phyloP scores from a whole-genome alignment of 805 yeast genomes.

The Candida dajiaensis region DNA sequence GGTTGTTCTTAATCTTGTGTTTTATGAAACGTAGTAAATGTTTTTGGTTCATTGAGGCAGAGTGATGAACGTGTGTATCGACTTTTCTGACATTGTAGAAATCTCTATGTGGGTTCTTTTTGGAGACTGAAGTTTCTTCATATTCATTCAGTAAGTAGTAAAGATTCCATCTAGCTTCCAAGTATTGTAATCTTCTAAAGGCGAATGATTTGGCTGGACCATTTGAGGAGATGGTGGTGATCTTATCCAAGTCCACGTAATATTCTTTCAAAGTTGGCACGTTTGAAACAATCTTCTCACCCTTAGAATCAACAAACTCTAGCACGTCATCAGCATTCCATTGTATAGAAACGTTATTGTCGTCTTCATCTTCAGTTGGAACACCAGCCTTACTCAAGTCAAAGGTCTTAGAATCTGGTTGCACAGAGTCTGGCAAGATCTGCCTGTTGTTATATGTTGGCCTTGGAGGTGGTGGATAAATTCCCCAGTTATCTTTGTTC shows the following conservation, averaged over 20 bases:
- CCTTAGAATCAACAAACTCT: slow-evolving; percentile 44
- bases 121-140: slow-evolving; percentile 85
- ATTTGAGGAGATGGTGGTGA: slow-evolving; percentile 74
- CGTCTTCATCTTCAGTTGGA: slow-evolving; percentile 35
- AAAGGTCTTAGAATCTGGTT: slow-evolving; percentile 38
- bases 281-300: slow-evolving; percentile 38
- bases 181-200: slow-evolving; percentile 83
- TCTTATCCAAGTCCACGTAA: slow-evolving; percentile 72
- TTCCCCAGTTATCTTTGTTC: slow-evolving; percentile 63
- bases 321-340: slow-evolving; percentile 63
- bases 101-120: slow-evolving; percentile 93
- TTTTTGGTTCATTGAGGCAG: slow-evolving; percentile 99
- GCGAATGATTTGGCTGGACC: slow-evolving; percentile 98
- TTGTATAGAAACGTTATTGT: slow-evolving; percentile 36
- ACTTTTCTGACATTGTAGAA: slow-evolving; percentile 95
- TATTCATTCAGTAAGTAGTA: slow-evolving; percentile 85
- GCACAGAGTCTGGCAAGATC: slow-evolving; percentile 34
- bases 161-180: slow-evolving; percentile 96
- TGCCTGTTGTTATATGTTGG: slow-evolving; percentile 79
- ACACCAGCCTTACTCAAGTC: slow-evolving; percentile 36
- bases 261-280: slow-evolving; percentile 84
- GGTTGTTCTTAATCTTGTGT: slow-evolving; percentile 81
- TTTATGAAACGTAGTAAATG: slow-evolving; percentile 92
- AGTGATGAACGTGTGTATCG: slow-evolving; percentile 97
- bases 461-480: slow-evolving; percentile 91